phyloP scores from a whole-genome alignment of 2,329 filamentous ascomycete genomes.

The Tolypocladium nubicola region DNA sequence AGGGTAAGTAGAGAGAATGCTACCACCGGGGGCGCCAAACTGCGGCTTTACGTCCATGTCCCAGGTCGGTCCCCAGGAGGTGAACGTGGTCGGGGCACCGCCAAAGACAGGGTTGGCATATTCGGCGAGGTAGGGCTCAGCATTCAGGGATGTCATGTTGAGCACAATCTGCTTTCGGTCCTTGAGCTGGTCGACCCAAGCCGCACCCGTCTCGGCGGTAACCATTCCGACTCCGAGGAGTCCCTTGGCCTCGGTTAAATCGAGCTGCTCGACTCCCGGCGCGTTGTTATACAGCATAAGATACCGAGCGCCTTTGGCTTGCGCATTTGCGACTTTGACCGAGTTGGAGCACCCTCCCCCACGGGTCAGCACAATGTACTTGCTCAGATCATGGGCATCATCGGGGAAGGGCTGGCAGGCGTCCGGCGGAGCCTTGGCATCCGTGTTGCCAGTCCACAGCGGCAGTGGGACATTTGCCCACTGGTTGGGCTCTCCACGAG shows the following conservation, averaged over 20 bases:
- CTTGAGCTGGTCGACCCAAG: constrained; percentile 6
- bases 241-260: no score
- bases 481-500: background rate
- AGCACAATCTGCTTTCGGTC: constrained; percentile 32
- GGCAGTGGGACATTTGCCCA: background rate
- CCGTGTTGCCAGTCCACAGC: constrained; percentile 21
- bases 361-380: constrained; percentile 47
- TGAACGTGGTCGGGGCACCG: constrained; percentile 2
- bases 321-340: constrained; percentile 39
- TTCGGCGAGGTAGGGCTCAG: no score
- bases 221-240: constrained; percentile 14
- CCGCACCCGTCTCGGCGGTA: no score
- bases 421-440: constrained; percentile 35
- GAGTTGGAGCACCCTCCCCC: constrained; percentile 47
- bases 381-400: constrained; percentile 44
- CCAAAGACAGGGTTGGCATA: background rate
- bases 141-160: constrained; percentile 19
- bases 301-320: constrained; percentile 45
- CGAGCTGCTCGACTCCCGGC: no score
- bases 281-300: constrained; percentile 49
- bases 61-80: constrained; percentile 30
- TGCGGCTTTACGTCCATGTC: constrained; percentile 29
- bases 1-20: constrained; percentile 35
- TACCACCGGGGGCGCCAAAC: constrained; percentile 25
- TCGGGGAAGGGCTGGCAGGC: constrained; percentile 38